Evolutionary conservation across 306 rosid genomes (phyloP), one percentile per base, ranked within the genome.

Genomic region (Prosopis cineraria): DNA sequence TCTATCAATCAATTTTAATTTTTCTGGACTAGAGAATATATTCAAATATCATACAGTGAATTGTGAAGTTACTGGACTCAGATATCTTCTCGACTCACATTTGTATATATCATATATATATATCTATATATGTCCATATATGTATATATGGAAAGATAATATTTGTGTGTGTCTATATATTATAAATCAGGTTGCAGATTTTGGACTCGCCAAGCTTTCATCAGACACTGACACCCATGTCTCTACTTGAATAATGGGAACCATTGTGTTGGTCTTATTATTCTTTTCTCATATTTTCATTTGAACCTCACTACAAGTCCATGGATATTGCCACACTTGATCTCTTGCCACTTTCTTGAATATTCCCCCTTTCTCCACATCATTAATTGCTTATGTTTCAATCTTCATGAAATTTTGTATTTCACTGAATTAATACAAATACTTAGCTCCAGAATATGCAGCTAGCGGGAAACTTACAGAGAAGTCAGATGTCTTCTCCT

Each of bases 371-470:
- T n/a, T n/a, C n/a, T n/a, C n/a, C n/a, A n/a, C n/a, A n/a, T 17
- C 12, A 11, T 69, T 56, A 56, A 41, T 30, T 33, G 0, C 37
- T 55, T 45, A 30, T n/a, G n/a, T n/a, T 24, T 34, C 29, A 10
- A 47, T 79, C 66, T 73, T 6, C 65, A 10, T 22, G 55, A 67
- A 60, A 22, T 77, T 69, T 68, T 34, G n/a, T n/a, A 68, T 47
- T 75, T 36, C 72, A 68, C 58, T 68, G n/a, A n/a, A n/a, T n/a
- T n/a, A 36, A 34, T 77, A 75, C 81, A 88, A 92, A 40, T 86
- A 90, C 83, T 25, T 90, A 65, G 92, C 92, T 77, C 94, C 94
- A 3, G 92, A 90, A 73, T 90, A 90, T 84, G 92, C 89, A 40
- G 73, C 85, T 16, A 88, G 92, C 30, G 92, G 94, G 76, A 86